Base-by-base conservation (phyloP, 2,329 filamentous ascomycete species). In the Tolypocladium tropicale region DNA sequence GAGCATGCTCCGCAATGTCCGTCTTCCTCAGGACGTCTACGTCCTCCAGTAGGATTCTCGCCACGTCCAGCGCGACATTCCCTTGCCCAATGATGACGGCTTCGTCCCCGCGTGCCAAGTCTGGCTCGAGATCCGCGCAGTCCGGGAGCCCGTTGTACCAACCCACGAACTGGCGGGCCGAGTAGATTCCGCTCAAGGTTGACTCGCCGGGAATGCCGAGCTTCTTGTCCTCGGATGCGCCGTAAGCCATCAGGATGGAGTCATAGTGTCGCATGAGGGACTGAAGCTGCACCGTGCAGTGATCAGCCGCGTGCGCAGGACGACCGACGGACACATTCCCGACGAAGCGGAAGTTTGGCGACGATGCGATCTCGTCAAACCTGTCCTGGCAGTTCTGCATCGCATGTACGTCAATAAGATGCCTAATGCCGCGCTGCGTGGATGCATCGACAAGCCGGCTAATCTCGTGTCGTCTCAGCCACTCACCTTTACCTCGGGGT, bases 81-180 rank as follows among this genome's bases (percentile, higher is more conserved):
- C 94, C 94, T 67, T 99, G 93, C 2, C 94, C 94, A 60, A 99
- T 85, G 52, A 99, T 80, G 34, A 96, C 83, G 1, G 90, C 94
- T 59, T 92, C 86, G 53, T 96, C 90, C 0, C 88, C 88, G 11
- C 78, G 76, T 0, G 83, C 81, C 30, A 97, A 78, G 65, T 90
- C 82, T 0, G 91, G 89, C n/a, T 80, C 75, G 9, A 96, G 74
- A 62, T 80, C 71, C 23, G 86, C 81, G 67, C 89, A 89, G 63
- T 95, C 89, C 0, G 94, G 94, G 3, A 96, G 78, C 3, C 94
- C 94, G 70, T 99, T 99, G 72, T 99, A 99, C 94, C 94, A 99
- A 21, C 92, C 94, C 1, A 99, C 94, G 68, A 97, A 96, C 41
- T 91, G 87, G 32, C 94, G 83, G 2, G 94, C 94, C 9, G 92